Evolutionary conservation across 2,329 filamentous ascomycete species (phyloP).

Genomic region (Pseudogymnoascus sp.): DNA sequence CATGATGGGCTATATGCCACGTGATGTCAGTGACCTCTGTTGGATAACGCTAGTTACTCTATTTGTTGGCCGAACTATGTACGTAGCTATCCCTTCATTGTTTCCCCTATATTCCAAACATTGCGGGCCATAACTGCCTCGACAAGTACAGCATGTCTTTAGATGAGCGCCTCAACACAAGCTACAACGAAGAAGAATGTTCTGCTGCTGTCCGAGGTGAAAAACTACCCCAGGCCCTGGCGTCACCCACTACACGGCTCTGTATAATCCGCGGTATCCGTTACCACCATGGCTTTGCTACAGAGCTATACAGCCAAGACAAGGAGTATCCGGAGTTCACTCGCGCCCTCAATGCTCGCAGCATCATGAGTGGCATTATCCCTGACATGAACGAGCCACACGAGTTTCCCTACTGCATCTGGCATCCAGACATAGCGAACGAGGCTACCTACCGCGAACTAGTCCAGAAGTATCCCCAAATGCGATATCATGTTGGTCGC

Average conservation of each 20-base stretch:
- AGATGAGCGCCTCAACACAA: no score
- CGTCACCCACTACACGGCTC: not conserved
- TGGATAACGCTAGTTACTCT: no score
- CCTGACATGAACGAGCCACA: slow-evolving; percentile 24
- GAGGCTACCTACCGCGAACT: slow-evolving; percentile 21
- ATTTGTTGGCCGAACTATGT: no score
- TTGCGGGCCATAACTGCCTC: no score
- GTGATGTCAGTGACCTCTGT: no score
- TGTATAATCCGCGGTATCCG: not conserved
- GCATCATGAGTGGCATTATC: slow-evolving; percentile 32
- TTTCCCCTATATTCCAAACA: no score
- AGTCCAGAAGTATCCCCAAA: slow-evolving; percentile 26
- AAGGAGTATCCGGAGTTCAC: not conserved
- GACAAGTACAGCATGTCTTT: no score
- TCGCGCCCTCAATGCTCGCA: slow-evolving; percentile 28
- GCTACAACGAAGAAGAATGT: slow-evolving; percentile 13
- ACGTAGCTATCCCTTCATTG: no score
- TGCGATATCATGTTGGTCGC: slow-evolving; percentile 34
- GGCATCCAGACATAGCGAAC: slow-evolving; percentile 33
- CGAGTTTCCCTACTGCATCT: slow-evolving; percentile 36
- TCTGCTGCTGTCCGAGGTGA: slow-evolving; percentile 1
- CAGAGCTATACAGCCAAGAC: not conserved
- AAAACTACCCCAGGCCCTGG: not conserved
- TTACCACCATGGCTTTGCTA: not conserved
- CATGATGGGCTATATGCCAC: no score